phyloP scores from a whole-genome alignment of 2,329 filamentous ascomycete species.

The Apiospora hydei region DNA sequence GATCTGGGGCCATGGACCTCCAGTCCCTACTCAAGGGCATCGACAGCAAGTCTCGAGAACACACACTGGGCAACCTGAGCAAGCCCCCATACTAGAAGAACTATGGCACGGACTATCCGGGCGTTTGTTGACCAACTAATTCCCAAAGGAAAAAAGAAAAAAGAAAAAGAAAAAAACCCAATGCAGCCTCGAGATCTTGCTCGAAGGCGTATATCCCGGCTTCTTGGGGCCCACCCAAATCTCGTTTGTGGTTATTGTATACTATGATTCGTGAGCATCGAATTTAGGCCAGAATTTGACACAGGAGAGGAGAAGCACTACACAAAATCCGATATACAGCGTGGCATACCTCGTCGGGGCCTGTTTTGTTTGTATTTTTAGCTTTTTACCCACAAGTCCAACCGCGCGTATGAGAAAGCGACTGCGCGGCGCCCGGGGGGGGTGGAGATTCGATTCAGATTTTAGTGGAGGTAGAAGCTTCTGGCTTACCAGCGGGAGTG shows the following conservation, averaged over 20 bases:
- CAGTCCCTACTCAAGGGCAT: conserved; percentile 45
- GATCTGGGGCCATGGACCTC: conserved; percentile 38
- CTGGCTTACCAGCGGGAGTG: conserved; percentile 17
- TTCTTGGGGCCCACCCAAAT: conserved; percentile 10
- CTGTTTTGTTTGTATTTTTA: conserved; percentile 21
- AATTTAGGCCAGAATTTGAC: conserved; percentile 19
- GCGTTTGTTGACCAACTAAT: conserved; percentile 12
- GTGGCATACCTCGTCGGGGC: conserved; percentile 12
- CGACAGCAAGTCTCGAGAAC: conserved; percentile 42
- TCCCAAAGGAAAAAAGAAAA: neutral
- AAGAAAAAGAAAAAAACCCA: neutral
- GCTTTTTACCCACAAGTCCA: neutral
- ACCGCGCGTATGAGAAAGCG: conserved; percentile 10
- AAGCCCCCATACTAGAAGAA: conserved; percentile 41
- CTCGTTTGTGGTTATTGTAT: conserved; percentile 21
- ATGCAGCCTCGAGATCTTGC: conserved; percentile 12
- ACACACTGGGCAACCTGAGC: conserved; percentile 42
- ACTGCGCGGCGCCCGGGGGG: conserved; percentile 16
- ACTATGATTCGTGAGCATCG: conserved; percentile 14
- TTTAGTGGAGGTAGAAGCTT: conserved; percentile 5
- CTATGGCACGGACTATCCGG: neutral
- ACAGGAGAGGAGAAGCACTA: neutral
- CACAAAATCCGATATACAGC: conserved; percentile 7
- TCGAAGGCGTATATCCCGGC: conserved; percentile 10
- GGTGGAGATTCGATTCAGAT: conserved; percentile 5